A percentile compares a stretch with the other conserved stretches of the same genome.
phyloP scores from a whole-genome alignment of 208 protist genomes.

The Phytomonas sp. region DNA sequence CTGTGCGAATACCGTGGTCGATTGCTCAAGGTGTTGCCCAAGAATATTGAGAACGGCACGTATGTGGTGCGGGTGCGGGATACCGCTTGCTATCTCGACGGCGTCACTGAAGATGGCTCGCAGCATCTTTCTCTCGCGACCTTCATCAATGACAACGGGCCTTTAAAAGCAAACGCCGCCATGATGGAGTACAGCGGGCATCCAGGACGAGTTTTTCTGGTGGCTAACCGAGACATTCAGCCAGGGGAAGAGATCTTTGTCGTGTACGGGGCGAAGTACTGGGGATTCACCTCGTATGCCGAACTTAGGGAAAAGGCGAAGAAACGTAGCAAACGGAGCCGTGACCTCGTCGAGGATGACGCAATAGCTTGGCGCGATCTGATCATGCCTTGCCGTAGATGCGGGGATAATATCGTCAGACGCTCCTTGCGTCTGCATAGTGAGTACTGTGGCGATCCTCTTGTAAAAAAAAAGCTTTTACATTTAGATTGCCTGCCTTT shows the following conservation, averaged over 20 bases:
- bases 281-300: conserved; percentile 71
- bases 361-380: conserved; percentile 1
- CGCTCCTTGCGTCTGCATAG: conserved; percentile 44
- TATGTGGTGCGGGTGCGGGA: conserved; percentile 73
- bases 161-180: conserved; percentile 48
- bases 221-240: conserved; percentile 55
- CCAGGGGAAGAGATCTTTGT: conserved; percentile 78
- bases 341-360: neutral
- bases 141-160: conserved; percentile 85
- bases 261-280: conserved; percentile 82
- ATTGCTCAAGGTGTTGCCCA: conserved; percentile 18
- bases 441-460: conserved; percentile 54
- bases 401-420: conserved; percentile 36
- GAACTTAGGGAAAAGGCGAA: conserved; percentile 24
- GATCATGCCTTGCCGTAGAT: conserved; percentile 38
- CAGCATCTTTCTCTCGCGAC: conserved; percentile 78
- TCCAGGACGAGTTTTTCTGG: conserved; percentile 75
- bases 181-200: conserved; percentile 77
- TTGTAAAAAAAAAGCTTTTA: conserved; percentile 27
- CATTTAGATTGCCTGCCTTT: conserved; percentile 60
- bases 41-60: conserved; percentile 20
- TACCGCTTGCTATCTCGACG: conserved; percentile 63
- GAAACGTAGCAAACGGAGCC: conserved; percentile 7
- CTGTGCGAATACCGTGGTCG: conserved; percentile 79
- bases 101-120: conserved; percentile 31